Conservation (phyloP, 257 asterid genomes). For the Jaltomata sinuosa region DNA sequence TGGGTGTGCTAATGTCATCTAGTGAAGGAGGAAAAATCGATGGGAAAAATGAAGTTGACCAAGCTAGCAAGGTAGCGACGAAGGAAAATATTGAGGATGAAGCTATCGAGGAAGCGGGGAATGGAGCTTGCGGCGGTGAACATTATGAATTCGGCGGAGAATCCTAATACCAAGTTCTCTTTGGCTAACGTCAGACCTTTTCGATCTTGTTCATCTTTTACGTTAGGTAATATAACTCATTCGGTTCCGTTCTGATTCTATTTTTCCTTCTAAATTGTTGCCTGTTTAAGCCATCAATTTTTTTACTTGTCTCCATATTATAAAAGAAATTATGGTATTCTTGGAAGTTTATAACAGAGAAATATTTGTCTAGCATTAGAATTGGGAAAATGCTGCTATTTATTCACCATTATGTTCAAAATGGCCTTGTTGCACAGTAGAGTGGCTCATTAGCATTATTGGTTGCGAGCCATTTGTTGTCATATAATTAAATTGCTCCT, state of each 20-base stretch:
- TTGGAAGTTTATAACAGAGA: neutral
- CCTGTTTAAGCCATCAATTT: neutral
- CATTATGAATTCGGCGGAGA: too few species aligned
- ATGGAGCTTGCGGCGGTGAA: too few species aligned
- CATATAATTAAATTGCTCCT: neutral
- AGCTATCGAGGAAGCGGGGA: too few species aligned
- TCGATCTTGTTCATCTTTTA: neutral
- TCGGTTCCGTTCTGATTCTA: neutral
- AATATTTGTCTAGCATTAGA: neutral
- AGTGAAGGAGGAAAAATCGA: too few species aligned
- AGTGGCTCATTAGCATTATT: neutral
- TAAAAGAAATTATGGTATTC: neutral
- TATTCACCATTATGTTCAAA: neutral
- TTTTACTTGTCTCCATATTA: neutral
- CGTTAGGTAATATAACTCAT: neutral
- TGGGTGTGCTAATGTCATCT: too few species aligned
- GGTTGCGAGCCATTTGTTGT: too few species aligned
- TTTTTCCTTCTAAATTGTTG: neutral
- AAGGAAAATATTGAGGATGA: too few species aligned
- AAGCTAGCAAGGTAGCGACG: too few species aligned
- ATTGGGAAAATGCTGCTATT: neutral
- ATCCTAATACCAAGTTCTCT: neutral
- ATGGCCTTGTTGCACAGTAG: neutral
- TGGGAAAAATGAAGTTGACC: too few species aligned
- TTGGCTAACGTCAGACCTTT: neutral